phyloP scores from a whole-genome alignment of 805 yeast species.

The Barnettozyma siamensis region DNA sequence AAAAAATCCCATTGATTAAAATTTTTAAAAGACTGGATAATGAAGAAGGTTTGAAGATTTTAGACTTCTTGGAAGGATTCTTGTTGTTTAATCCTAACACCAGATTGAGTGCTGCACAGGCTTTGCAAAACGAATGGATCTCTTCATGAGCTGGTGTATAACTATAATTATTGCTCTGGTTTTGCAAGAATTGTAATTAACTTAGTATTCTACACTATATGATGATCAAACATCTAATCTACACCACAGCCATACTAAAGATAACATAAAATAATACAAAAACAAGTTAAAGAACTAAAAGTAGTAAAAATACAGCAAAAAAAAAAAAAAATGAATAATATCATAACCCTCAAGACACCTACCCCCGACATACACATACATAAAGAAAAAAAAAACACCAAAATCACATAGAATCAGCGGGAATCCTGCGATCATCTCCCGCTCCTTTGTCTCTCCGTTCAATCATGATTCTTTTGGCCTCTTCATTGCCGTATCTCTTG shows the following conservation, averaged over 20 bases:
- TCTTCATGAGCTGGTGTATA: background rate
- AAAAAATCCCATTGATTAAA: conserved; percentile 66
- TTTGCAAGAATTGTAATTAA: no score
- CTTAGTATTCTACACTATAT: no score
- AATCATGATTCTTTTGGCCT: conserved; percentile 21
- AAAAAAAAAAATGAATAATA: no score
- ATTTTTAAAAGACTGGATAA: conserved; percentile 50
- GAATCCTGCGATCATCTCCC: conserved; percentile 26
- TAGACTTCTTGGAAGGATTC: conserved; percentile 49
- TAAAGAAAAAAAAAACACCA: background rate
- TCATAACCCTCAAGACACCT: no score
- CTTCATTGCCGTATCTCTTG: conserved; percentile 39
- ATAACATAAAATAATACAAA: no score
- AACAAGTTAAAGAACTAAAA: no score
- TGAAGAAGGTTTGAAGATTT: conserved; percentile 38
- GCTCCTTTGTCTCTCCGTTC: conserved; percentile 20
- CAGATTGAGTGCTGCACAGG: conserved; percentile 54
- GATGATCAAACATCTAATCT: no score
- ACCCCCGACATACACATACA: background rate
- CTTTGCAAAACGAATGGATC: conserved; percentile 48
- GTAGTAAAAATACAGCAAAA: no score
- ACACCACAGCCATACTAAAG: no score
- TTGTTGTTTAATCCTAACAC: conserved; percentile 65
- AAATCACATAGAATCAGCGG: conserved; percentile 9
- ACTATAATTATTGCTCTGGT: no score